Evolutionary conservation across 257 asterid species (phyloP).

Genomic region (Ajuga chamaepitys): DNA sequence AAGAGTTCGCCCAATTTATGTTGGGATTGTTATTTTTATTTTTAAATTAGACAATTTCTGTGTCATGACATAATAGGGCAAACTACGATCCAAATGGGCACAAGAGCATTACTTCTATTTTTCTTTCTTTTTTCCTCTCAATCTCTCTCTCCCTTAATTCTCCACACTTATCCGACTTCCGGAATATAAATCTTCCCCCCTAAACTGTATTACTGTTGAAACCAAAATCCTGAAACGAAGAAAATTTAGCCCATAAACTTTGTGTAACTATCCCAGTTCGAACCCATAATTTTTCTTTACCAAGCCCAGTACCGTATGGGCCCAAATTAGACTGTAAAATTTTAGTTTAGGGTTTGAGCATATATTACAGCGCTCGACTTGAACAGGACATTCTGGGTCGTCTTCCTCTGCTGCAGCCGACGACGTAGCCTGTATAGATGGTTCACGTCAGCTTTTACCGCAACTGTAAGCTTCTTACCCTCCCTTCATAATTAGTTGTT

Average conservation of each 20-base stretch:
- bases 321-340: background rate
- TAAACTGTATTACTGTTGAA: too few relatives aligned
- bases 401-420: background rate
- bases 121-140: too few relatives aligned
- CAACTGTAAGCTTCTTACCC: conserved; percentile 25
- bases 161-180: too few relatives aligned
- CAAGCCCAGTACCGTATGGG: background rate
- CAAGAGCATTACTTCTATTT: too few relatives aligned
- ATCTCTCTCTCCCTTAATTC: too few relatives aligned
- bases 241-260: background rate
- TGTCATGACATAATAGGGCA: too few relatives aligned
- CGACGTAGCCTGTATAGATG: conserved; percentile 17
- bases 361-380: background rate
- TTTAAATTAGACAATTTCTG: too few relatives aligned
- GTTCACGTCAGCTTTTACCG: conserved; percentile 39
- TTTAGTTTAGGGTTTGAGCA: conserved; percentile 24
- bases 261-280: background rate
- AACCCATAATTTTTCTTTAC: background rate
- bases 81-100: too few relatives aligned
- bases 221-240: background rate
- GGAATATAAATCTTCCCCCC: too few relatives aligned
- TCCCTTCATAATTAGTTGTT: background rate
- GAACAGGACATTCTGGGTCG: background rate
- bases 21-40: too few relatives aligned
- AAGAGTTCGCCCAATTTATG: too few relatives aligned